Conservation (phyloP, 257 asterid genomes). For the Penstemon davidsonii region DNA sequence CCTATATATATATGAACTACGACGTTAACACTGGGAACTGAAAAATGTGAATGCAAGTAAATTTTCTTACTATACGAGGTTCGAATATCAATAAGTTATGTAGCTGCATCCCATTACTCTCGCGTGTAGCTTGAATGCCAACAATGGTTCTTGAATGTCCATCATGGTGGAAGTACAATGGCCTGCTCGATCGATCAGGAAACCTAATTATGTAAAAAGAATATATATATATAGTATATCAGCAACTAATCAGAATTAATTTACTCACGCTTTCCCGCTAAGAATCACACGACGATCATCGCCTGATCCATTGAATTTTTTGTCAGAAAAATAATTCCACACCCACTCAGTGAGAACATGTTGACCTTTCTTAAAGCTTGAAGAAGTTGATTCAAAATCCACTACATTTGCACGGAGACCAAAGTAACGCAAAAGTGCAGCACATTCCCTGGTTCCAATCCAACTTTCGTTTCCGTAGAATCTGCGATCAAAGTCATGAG, state of each 20-base stretch:
- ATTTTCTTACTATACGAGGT: conserved; percentile 71
- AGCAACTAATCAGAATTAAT: conserved; percentile 19
- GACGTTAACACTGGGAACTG: conserved; percentile 4
- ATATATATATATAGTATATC: background rate
- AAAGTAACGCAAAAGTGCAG: no score
- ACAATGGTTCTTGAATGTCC: conserved; percentile 94
- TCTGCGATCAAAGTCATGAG: no score
- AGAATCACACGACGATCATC: conserved; percentile 45
- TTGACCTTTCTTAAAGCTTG: conserved; percentile 41
- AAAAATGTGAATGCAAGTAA: conserved; percentile 2
- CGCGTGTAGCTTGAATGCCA: conserved; percentile 76
- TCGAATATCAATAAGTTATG: conserved; percentile 75
- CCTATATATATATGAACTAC: background rate
- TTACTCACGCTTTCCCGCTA: conserved; percentile 72
- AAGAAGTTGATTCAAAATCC: conserved; percentile 37
- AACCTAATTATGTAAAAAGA: conserved; percentile 8
- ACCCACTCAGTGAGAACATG: conserved; percentile 74
- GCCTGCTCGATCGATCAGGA: conserved; percentile 45
- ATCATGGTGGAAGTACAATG: conserved; percentile 90
- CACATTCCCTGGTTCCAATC: no score
- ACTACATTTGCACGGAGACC: no score
- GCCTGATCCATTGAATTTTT: conserved; percentile 38
- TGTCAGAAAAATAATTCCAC: conserved; percentile 75
- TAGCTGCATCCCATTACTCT: conserved; percentile 52
- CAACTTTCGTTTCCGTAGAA: no score